These are phyloP conservation scores for Paramyrothecium sp. DNA, from an alignment of 2,329 filamentous ascomycete species.

Conservation along the genomic window DNA sequence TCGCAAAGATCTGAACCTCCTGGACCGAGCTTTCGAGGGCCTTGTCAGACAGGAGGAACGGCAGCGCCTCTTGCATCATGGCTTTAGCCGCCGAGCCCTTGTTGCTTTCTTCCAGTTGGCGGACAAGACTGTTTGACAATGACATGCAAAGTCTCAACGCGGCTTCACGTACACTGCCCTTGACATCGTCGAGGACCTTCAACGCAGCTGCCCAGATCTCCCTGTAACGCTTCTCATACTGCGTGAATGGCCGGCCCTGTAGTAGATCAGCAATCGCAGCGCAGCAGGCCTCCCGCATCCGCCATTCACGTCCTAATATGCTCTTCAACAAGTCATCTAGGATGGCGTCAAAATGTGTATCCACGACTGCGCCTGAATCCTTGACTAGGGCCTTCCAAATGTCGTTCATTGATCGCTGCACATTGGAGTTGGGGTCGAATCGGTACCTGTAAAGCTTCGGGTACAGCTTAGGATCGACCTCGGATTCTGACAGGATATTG, in stretches of 20 bases:
- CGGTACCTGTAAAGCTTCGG: slow-evolving; percentile 92
- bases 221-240: slow-evolving; percentile 81
- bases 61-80: slow-evolving; percentile 84
- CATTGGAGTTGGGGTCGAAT: slow-evolving; percentile 92
- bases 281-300: slow-evolving; percentile 88
- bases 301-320: slow-evolving; percentile 89
- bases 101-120: slow-evolving; percentile 78
- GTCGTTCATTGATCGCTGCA: slow-evolving; percentile 93
- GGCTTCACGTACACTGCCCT: slow-evolving; percentile 79
- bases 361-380: slow-evolving; percentile 73
- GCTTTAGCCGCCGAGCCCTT: slow-evolving; percentile 67
- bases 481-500: slow-evolving; percentile 84
- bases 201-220: slow-evolving; percentile 84
- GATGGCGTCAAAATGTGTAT: slow-evolving; percentile 83
- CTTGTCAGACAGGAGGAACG: slow-evolving; percentile 85
- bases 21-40: slow-evolving; percentile 86
- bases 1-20: slow-evolving; percentile 82
- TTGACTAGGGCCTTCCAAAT: slow-evolving; percentile 98
- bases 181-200: slow-evolving; percentile 94
- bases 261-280: slow-evolving; percentile 85
- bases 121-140: slow-evolving; percentile 80
- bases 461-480: slow-evolving; percentile 89
- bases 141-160: slow-evolving; percentile 81
- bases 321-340: slow-evolving; percentile 83
- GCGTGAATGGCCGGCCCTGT: slow-evolving; percentile 70